phyloP scores from a whole-genome alignment of 768 basidiomycete species.

The Lactifluus pinguis region DNA sequence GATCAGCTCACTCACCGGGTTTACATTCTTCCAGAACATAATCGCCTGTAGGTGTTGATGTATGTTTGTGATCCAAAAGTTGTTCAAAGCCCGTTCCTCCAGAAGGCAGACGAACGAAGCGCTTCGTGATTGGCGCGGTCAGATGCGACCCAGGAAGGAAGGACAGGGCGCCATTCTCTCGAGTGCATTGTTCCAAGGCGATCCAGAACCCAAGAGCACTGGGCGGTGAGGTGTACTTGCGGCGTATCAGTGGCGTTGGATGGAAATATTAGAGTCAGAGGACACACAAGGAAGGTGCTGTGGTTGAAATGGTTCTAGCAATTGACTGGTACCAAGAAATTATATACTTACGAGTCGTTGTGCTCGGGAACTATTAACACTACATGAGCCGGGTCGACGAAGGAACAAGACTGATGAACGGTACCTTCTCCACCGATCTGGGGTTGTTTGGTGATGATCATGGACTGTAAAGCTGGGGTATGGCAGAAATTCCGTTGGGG shows the following conservation, averaged over 20 bases:
- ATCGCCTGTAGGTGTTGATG: constrained; percentile 29
- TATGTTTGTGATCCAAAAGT: constrained; percentile 34
- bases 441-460: constrained; percentile 94
- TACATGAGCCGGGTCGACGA: background rate
- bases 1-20: constrained; percentile 41
- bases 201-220: constrained; percentile 96
- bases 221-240: constrained; percentile 83
- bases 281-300: constrained; percentile 66
- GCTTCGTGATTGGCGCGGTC: constrained; percentile 60
- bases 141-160: constrained; percentile 90
- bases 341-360: constrained; percentile 73
- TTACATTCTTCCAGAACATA: constrained; percentile 66
- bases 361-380: constrained; percentile 65
- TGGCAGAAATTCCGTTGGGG: background rate
- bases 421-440: constrained; percentile 87
- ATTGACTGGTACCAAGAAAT: background rate
- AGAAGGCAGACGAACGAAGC: constrained; percentile 68
- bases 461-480: constrained; percentile 69
- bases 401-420: background rate
- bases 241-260: constrained; percentile 10
- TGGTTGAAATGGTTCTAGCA: background rate
- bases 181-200: constrained; percentile 82
- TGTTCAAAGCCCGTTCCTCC: constrained; percentile 84
- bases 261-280: background rate
- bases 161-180: constrained; percentile 73